These are phyloP conservation scores for Fusarium virguliforme DNA, from an alignment of 2,329 filamentous ascomycete species.

Conservation along the genomic window DNA sequence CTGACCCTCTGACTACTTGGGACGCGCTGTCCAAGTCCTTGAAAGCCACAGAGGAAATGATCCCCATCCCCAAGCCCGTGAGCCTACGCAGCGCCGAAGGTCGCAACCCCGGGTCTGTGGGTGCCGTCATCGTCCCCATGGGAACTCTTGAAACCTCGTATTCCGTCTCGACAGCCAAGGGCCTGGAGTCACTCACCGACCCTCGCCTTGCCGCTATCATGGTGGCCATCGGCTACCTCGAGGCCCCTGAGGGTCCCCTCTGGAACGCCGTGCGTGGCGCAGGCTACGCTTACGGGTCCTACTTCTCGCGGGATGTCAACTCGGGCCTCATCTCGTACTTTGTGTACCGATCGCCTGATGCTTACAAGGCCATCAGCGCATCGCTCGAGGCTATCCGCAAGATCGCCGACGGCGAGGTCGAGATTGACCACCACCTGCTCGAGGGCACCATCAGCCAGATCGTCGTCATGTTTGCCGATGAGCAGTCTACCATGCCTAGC, in stretches of 20 bases:
- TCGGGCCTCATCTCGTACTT: slow-evolving; percentile 86
- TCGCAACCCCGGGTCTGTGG: slow-evolving; percentile 79
- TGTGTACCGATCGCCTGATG: slow-evolving; percentile 92
- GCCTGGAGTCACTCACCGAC: slow-evolving; percentile 82
- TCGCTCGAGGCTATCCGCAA: slow-evolving; percentile 82
- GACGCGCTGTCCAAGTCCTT: slow-evolving; percentile 64
- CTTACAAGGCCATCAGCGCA: slow-evolving; percentile 86
- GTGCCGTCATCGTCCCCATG: slow-evolving; percentile 88
- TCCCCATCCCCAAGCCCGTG: slow-evolving; percentile 79
- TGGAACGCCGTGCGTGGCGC: slow-evolving; percentile 95
- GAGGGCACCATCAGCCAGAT: slow-evolving; percentile 94
- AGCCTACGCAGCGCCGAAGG: slow-evolving; percentile 84
- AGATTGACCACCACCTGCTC: slow-evolving; percentile 85
- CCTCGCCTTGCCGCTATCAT: slow-evolving; percentile 86
- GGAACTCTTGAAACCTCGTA: slow-evolving; percentile 94
- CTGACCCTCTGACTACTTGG: slow-evolving; percentile 85
- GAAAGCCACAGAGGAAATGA: slow-evolving; percentile 66
- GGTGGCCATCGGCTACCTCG: slow-evolving; percentile 91
- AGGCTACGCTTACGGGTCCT: slow-evolving; percentile 91
- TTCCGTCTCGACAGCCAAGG: slow-evolving; percentile 81
- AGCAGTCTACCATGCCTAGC: slow-evolving; percentile 86
- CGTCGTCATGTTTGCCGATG: slow-evolving; percentile 88
- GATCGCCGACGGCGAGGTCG: slow-evolving; percentile 79
- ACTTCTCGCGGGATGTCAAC: slow-evolving; percentile 83
- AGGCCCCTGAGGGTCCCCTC: slow-evolving; percentile 92